These are phyloP conservation scores for Kodamaea arcana DNA, from an alignment of 1,139 yeast species.

Conservation along the genomic window DNA sequence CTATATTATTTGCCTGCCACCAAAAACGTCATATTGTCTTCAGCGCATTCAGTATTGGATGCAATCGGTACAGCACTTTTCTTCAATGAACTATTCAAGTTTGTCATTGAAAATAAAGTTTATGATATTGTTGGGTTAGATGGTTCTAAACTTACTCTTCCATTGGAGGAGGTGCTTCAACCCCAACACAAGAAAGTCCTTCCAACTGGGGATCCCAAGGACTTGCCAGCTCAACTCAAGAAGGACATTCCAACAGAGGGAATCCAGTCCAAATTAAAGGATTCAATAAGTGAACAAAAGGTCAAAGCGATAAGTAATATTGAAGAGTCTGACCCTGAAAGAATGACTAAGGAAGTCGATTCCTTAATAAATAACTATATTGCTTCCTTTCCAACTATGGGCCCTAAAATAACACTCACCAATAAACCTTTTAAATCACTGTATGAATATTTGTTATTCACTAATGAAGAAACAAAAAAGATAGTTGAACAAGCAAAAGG, in stretches of 20 bases:
- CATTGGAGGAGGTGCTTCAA: background rate
- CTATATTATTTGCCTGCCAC: background rate
- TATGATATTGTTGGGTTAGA: slow-evolving; percentile 1
- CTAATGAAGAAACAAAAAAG: background rate
- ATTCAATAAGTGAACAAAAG: no score
- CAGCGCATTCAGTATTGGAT: background rate
- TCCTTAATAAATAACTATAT: background rate
- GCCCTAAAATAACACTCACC: background rate
- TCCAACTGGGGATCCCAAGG: no score
- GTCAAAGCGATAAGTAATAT: background rate
- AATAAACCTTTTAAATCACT: background rate
- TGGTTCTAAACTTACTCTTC: background rate
- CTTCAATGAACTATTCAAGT: background rate
- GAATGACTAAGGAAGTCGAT: background rate
- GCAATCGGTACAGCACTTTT: slow-evolving; percentile 1
- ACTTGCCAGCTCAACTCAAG: no score
- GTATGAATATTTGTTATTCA: background rate
- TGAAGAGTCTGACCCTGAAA: background rate
- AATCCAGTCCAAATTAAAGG: no score
- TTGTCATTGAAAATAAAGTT: slow-evolving; percentile 1
- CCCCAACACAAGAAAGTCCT: no score
- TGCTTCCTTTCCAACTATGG: background rate
- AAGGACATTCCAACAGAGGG: no score
- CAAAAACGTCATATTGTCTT: background rate
- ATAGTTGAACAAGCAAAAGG: background rate